These are phyloP conservation scores for Colletotrichum echinochloae DNA, from an alignment of 2,329 filamentous ascomycete species.

Conservation along the genomic window DNA sequence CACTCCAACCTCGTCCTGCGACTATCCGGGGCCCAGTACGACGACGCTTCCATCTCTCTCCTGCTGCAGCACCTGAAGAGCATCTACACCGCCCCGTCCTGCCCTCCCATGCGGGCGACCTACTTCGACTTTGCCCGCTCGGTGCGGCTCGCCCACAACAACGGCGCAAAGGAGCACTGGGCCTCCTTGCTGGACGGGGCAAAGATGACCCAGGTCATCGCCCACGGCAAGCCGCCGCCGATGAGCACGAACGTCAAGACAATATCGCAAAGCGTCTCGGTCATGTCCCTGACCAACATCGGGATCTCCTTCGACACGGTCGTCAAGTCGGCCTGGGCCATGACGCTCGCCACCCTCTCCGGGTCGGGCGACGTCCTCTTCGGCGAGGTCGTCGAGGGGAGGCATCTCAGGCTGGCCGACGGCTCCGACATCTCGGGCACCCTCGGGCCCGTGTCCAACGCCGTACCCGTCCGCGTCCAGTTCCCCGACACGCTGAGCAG, in stretches of 20 bases:
- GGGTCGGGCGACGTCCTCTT: conserved; percentile 66
- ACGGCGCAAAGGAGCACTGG: conserved; percentile 60
- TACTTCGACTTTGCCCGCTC: conserved; percentile 63
- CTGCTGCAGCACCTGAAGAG: conserved; percentile 62
- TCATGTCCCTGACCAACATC: conserved; percentile 56
- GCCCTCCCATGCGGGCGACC: conserved; percentile 52
- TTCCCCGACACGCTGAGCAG: conserved; percentile 58
- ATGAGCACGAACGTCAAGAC: conserved; percentile 55
- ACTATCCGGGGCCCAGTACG: conserved; percentile 63
- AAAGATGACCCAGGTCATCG: conserved; percentile 59
- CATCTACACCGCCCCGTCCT: conserved; percentile 56
- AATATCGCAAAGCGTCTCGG: conserved; percentile 54
- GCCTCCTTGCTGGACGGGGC: conserved; percentile 57
- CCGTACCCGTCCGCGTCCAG: conserved; percentile 61
- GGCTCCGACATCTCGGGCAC: conserved; percentile 68
- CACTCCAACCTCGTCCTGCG: conserved; percentile 61
- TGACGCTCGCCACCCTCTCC: conserved; percentile 64
- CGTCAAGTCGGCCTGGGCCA: conserved; percentile 69
- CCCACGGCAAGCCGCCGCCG: conserved; percentile 55
- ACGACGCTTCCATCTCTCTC: conserved; percentile 58
- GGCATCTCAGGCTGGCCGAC: conserved; percentile 55
- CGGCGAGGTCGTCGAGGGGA: conserved; percentile 64
- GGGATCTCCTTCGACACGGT: conserved; percentile 64
- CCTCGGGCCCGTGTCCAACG: conserved; percentile 60
- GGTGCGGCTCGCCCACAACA: conserved; percentile 51